A percentile compares a stretch with the other conserved stretches of the same genome.
Evolutionary conservation across 345 rosid genomes (phyloP).

Genomic region (Lepidium didymum): DNA sequence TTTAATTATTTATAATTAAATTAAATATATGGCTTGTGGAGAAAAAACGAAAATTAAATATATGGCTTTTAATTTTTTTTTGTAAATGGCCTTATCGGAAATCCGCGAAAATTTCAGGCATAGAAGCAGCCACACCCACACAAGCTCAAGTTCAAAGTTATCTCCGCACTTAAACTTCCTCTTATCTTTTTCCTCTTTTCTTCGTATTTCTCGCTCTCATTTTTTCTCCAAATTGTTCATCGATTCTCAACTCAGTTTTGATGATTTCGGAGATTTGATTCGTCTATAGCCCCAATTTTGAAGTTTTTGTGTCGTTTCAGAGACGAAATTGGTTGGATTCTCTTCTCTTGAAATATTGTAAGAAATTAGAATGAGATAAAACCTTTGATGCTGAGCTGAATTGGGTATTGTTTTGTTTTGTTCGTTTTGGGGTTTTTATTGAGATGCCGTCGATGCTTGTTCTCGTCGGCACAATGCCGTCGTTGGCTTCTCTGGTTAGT

Average conservation of each 20-base stretch:
- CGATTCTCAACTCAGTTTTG: not conserved
- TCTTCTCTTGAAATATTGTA: not conserved
- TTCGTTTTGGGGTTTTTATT: conserved; percentile 3
- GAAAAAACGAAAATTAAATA: not conserved
- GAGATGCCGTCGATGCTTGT: conserved; percentile 55
- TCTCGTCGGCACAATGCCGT: conserved; percentile 75
- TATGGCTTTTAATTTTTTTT: not conserved
- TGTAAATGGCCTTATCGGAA: conserved; percentile 41
- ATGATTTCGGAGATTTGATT: not conserved
- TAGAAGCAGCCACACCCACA: conserved; percentile 61
- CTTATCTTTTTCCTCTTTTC: conserved; percentile 19
- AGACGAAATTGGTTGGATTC: not conserved
- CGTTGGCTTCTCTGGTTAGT: conserved; percentile 58
- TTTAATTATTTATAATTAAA: not conserved
- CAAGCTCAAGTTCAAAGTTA: conserved; percentile 27
- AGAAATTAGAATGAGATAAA: conserved; percentile 4
- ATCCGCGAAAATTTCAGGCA: conserved; percentile 41
- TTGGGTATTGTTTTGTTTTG: not conserved
- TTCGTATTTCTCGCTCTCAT: not conserved
- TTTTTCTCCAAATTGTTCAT: not conserved
- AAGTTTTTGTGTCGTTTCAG: not conserved
- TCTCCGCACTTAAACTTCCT: conserved; percentile 22
- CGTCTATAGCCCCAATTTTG: not conserved
- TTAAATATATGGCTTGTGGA: not conserved
- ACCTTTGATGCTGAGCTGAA: conserved; percentile 1